phyloP scores from a whole-genome alignment of 192 early-diverging fungal genomes.

The Entomortierella chlamydospora region DNA sequence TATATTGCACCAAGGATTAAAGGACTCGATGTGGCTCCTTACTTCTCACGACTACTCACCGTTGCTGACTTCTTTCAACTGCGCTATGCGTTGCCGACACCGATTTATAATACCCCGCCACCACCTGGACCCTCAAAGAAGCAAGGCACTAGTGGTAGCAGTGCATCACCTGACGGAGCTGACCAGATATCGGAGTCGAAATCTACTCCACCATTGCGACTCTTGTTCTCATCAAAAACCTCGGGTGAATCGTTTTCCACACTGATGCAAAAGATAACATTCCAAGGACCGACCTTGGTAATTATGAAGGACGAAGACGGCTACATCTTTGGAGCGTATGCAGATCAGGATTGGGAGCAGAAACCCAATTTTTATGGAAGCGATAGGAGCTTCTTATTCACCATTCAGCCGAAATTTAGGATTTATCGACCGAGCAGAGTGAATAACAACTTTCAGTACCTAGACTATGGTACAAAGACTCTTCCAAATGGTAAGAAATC shows the following conservation, averaged over 20 bases:
- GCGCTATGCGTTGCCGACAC: constrained; percentile 39
- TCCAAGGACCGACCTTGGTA: constrained; percentile 61
- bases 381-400: constrained; percentile 70
- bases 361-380: constrained; percentile 73
- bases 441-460: constrained; percentile 80
- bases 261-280: constrained; percentile 55
- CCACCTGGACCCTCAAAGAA: constrained; percentile 15
- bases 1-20: constrained; percentile 44
- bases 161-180: not conserved
- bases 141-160: constrained; percentile 7
- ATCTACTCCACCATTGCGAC: constrained; percentile 29
- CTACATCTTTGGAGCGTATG: constrained; percentile 76
- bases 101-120: constrained; percentile 13
- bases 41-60: constrained; percentile 52
- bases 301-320: constrained; percentile 66
- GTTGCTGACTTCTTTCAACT: constrained; percentile 57
- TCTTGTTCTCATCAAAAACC: constrained; percentile 60
- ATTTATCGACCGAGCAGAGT: constrained; percentile 48
- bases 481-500: constrained; percentile 70
- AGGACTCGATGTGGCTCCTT: constrained; percentile 28
- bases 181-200: constrained; percentile 17
- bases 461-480: constrained; percentile 79
- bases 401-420: constrained; percentile 33
- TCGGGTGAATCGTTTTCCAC: constrained; percentile 64
- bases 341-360: constrained; percentile 67